Evolutionary conservation across 495 filamentous ascomycete genomes (phyloP).

Genomic region (Aspergillus biplanus): DNA sequence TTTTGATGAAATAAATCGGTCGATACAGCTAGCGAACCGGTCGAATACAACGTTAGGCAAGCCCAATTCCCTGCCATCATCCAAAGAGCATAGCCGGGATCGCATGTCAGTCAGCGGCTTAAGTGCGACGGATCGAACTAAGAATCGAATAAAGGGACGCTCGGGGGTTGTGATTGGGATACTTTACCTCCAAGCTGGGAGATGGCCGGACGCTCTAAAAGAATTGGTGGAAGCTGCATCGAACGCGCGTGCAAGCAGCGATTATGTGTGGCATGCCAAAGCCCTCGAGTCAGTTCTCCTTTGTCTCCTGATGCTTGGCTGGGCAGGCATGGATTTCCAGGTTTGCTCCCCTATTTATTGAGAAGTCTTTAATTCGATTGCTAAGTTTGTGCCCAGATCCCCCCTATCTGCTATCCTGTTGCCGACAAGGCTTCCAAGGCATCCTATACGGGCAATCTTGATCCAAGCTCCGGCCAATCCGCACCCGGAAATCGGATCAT

Average conservation of each 20-base stretch:
- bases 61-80: constrained; percentile 38
- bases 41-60: constrained; percentile 37
- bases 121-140: constrained; percentile 78
- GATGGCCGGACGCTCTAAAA: constrained; percentile 87
- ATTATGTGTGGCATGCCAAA: constrained; percentile 97
- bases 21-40: constrained; percentile 47
- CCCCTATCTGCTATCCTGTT: constrained; percentile 62
- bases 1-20: constrained; percentile 69
- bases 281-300: constrained; percentile 85
- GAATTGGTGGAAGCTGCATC: constrained; percentile 81
- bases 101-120: constrained; percentile 84
- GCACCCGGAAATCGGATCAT: constrained; percentile 52
- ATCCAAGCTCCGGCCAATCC: constrained; percentile 43
- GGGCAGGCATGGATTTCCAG: constrained; percentile 85
- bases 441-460: constrained; percentile 42
- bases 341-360: constrained; percentile 45
- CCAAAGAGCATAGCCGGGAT: constrained; percentile 66
- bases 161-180: constrained; percentile 81
- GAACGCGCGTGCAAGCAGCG: constrained; percentile 77
- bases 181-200: constrained; percentile 83
- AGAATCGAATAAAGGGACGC: constrained; percentile 81
- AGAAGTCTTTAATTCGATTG: not conserved
- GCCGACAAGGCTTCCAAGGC: constrained; percentile 57
- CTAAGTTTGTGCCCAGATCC: constrained; percentile 51
- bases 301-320: constrained; percentile 80